Base-by-base conservation (phyloP, 2,329 filamentous ascomycete genomes). In the Pestalotiopsis fici region DNA sequence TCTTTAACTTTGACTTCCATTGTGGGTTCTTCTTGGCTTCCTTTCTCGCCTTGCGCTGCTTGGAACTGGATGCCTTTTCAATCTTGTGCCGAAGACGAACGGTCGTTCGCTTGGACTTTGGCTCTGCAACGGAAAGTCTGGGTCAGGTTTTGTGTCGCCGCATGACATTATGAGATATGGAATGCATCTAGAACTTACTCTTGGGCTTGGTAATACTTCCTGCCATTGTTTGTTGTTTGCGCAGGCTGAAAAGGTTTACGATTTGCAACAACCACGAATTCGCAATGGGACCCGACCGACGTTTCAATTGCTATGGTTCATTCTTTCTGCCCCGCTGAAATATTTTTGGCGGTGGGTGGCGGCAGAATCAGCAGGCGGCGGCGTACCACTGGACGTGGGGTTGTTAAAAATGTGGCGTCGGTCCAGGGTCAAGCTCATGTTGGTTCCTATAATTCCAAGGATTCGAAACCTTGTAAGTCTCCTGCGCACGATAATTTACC, bases 1-100 rank as follows among this genome's bases (percentile, higher is more conserved):
- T 99, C 88, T 98, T 98, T 73, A 97, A 79, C 80, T 94, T 93
- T 68, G 94, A 95, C 74, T 93, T 90, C 94, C 96, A 98, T 93
- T 97, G 90, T 39, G 96, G 95, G 80, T 98, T 97, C 89, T 97
- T 94, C 85, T 97, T 98, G 66, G 92, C 94, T 66, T 90, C 86
- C 86, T 97, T 98, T 77, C 90, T 91, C 69, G 90, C 84, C 82
- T 99, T 99, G 78, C 91, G 90, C 82, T 97, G 94, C 85, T 99
- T 99, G 70, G 93, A 91, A 55, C 89, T 89, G 65, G 95, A 93
- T 25, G 93, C 91, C 83, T 99, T 99, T 79, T 97, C 89, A 81
- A 99, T 98, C 83, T 97, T 98, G 85, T 98, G 91, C 72, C 95
- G 91, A 76, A 99, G 87, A 69, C 96, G 94, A 76, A 95, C 93